A percentile compares a stretch with the other conserved stretches of the same genome.
These are phyloP conservation scores for Eleusine coracana DNA, from an alignment of 176 grass and related monocot species.

Conservation along the genomic window DNA sequence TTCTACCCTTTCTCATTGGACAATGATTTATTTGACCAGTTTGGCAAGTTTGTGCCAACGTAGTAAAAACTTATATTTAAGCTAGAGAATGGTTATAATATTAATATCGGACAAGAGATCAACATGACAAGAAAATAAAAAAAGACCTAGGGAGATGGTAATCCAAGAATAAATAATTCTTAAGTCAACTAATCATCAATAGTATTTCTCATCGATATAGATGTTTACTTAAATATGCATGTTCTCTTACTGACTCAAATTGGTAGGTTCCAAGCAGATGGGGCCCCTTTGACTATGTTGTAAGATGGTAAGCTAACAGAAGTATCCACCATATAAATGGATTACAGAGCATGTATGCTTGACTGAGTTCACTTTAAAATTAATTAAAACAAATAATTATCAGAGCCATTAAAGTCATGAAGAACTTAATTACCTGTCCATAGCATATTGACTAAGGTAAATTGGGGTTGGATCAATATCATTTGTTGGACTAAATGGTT, in stretches of 20 bases:
- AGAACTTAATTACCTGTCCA: slow-evolving; percentile 74
- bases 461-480: slow-evolving; percentile 92
- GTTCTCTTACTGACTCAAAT: not conserved
- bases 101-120: not conserved
- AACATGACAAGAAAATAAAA: not conserved
- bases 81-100: slow-evolving; percentile 1
- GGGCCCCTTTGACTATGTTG: not conserved
- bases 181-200: not conserved
- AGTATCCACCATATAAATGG: not conserved
- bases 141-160: not conserved
- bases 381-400: not conserved
- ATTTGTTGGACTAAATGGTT: slow-evolving; percentile 77
- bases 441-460: slow-evolving; percentile 76
- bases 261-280: not conserved
- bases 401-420: not conserved
- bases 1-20: not conserved
- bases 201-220: not conserved
- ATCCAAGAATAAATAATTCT: slow-evolving; percentile 11
- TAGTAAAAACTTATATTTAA: not conserved
- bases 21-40: not conserved
- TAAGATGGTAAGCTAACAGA: not conserved
- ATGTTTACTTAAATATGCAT: not conserved
- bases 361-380: slow-evolving; percentile 1
- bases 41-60: not conserved
- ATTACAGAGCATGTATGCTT: not conserved